Evolutionary conservation across 768 basidiomycete species (phyloP), one percentile per base, ranked within the genome.

Genomic region (Auriculariales sp.): DNA sequence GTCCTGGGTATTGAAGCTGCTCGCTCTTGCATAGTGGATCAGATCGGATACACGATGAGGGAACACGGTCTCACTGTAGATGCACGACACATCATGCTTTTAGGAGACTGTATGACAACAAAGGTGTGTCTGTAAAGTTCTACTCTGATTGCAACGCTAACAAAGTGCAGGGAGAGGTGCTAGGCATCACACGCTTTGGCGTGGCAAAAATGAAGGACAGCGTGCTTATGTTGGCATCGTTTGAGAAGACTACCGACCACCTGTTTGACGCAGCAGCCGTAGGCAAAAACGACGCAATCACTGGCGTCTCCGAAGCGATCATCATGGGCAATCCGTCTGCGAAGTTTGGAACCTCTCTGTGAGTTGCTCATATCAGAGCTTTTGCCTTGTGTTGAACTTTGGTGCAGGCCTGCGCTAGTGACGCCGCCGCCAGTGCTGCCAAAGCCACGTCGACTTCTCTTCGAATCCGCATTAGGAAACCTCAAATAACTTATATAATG

Each of bases 161-260:
- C 5, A 24, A 28, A 39, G 27, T 25, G 17, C 61, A 93, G 88
- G 95, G 95, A 35, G 94, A 98, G 62, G 92, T 98, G 1, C 69
- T 99, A 47, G 95, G 95, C 39, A 98, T 99, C 64, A 99, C 95
- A 5, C 86, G 95, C 28, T 98, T 98, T 65, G 95, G 95, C 61
- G 94, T 99, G 24, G 89, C 93, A 6, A 97, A 97, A 70, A 98
- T 98, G 91, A 98, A 98, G 65, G 95, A 99, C 65, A 91, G 89
- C 59, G 93, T 97, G 1, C 77, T 99, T 58, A 99, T 98, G 95
- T 71, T 98, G 58, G 95, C 95, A 9, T 95, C 91, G 24, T 99
- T 99, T 65, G 95, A 99, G 67, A 98, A 98, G 71, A 98, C 95
- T 14, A 99, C 95, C 12, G 95, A 99, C 69, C 95, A 99, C 64